Base-by-base conservation (phyloP, 2,329 filamentous ascomycete species). In the Phaeomoniella chlamydospora region DNA sequence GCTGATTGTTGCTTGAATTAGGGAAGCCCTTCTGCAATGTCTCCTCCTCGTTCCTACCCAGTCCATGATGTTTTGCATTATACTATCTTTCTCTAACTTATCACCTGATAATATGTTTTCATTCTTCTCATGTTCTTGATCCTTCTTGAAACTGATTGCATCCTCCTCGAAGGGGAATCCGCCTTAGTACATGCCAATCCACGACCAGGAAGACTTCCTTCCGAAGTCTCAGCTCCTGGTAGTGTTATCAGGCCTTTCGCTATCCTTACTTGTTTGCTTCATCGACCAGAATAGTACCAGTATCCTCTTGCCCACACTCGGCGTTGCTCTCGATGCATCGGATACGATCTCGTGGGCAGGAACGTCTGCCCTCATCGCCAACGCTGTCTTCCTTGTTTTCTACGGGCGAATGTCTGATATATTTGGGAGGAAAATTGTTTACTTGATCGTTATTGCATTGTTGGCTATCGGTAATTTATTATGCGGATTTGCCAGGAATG, bases 361-460 rank as follows among this genome's bases (percentile, higher is more conserved):
- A 15, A 39, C 37, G n/a, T 39, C 37, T 3, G 34, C 33, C 12
- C 33, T 39, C 6, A 18, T 39, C 14, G 77, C 75, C 0, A 26
- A 26, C n/a, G 22, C 22, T 26, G 67, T 70, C 19, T 79, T 78
- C 43, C 74, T 75, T 43, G 71, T 77, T 40, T 60, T 80, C 0
- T 78, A 78, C 48, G 74, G 74, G 14, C 64, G 72, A 2, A 45
- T 77, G 3, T 75, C 72, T 1, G 72, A 77, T 49, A 68, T 77
- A 1, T 65, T 76, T 35, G 72, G 72, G 14, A 64, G 74, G 13
- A 77, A 77, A 49, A 59, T 64, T 5, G 61, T 78, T 4, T 69
- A 72, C 35, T 48, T 79, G 2, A 60, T 58, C 2, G 68, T 69
- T 2, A 51, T 76, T 5, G 57, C 57, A 0, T 50, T 75, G 10